phyloP scores from a whole-genome alignment of 305 asterid species.

The Fraxinus floribunda region DNA sequence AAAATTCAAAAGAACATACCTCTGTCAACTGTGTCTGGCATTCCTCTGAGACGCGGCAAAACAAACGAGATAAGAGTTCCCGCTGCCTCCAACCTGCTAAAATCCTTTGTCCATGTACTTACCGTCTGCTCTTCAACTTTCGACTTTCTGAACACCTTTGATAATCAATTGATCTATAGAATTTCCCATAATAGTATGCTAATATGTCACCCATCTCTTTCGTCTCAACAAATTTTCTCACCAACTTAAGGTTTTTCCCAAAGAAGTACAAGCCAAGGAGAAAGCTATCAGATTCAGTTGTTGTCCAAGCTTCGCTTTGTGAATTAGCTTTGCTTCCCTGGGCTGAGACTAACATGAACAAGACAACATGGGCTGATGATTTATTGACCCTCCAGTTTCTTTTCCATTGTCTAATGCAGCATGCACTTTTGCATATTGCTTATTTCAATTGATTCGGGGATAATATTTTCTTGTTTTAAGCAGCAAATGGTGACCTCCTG shows the following conservation, averaged over 20 bases:
- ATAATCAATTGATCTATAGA: slow-evolving; percentile 50
- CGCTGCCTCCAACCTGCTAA: slow-evolving; percentile 68
- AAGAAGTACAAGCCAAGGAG: slow-evolving; percentile 61
- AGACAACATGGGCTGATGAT: neutral
- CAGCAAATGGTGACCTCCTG: neutral
- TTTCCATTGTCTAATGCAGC: neutral
- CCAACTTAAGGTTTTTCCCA: slow-evolving; percentile 54
- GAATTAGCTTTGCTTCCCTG: neutral
- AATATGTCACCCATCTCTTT: slow-evolving; percentile 53
- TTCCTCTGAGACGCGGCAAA: slow-evolving; percentile 41
- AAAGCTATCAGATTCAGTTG: slow-evolving; percentile 27
- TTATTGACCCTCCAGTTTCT: neutral
- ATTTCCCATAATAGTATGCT: slow-evolving; percentile 56
- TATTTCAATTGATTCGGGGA: neutral
- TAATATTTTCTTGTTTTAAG: neutral
- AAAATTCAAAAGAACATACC: slow-evolving; percentile 34
- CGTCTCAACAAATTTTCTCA: slow-evolving; percentile 50
- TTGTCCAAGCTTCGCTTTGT: slow-evolving; percentile 17
- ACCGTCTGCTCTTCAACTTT: slow-evolving; percentile 47
- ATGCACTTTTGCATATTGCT: neutral
- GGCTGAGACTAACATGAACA: neutral
- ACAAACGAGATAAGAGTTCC: slow-evolving; percentile 57
- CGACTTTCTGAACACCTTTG: slow-evolving; percentile 56
- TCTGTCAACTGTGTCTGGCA: slow-evolving; percentile 40
- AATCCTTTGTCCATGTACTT: slow-evolving; percentile 56